phyloP scores from a whole-genome alignment of 805 yeast species.

The Millerozyma miso region DNA sequence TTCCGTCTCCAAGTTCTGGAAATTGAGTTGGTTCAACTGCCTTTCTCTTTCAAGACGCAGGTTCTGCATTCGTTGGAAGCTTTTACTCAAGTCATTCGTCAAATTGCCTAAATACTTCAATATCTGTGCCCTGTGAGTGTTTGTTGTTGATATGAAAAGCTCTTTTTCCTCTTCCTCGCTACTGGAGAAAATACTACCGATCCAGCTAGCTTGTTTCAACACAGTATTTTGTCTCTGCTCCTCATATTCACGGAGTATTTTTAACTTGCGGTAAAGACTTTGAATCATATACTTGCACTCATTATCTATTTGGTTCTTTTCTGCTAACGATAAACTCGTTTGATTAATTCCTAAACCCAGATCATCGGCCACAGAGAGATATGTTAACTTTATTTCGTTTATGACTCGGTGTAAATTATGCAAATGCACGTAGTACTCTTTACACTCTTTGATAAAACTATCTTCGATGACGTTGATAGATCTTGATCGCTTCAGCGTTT shows the following conservation, averaged over 20 bases:
- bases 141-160: conserved; percentile 33
- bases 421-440: conserved; percentile 30
- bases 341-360: conserved; percentile 4
- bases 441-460: conserved; percentile 38
- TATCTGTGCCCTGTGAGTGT: conserved; percentile 45
- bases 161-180: conserved; percentile 32
- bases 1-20: conserved; percentile 38
- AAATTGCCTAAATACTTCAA: conserved; percentile 45
- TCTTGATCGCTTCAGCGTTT: conserved; percentile 5
- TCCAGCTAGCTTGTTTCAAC: conserved; percentile 14
- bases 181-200: conserved; percentile 17
- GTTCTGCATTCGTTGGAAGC: conserved; percentile 47
- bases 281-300: conserved; percentile 51
- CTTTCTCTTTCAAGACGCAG: conserved; percentile 42
- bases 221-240: conserved; percentile 30
- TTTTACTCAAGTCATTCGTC: conserved; percentile 38
- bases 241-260: conserved; percentile 50
- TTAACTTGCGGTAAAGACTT: conserved; percentile 47
- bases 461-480: conserved; percentile 16
- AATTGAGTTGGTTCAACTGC: conserved; percentile 32
- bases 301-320: conserved; percentile 53
- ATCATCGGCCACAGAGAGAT: conserved; percentile 21
- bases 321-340: conserved; percentile 35
- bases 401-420: conserved; percentile 28
- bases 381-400: conserved; percentile 20